phyloP scores from a whole-genome alignment of 2,329 filamentous ascomycete species.

The Camptophora hylomeconis region DNA sequence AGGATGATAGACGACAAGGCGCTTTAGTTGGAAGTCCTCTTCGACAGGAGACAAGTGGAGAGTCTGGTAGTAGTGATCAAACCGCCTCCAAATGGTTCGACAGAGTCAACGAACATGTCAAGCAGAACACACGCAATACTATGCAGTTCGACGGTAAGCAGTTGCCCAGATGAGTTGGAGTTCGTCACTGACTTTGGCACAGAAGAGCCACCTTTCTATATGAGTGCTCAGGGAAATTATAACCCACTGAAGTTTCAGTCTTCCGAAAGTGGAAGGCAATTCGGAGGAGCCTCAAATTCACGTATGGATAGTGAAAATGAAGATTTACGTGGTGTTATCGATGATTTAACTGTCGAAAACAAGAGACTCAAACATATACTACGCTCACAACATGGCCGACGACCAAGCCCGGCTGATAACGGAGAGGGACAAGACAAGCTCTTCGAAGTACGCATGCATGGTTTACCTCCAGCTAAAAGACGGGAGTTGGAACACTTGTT shows the following conservation, averaged over 20 bases:
- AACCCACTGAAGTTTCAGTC: slow-evolving; percentile 8
- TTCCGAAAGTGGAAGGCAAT: slow-evolving; percentile 15
- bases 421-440: slow-evolving; percentile 62
- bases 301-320: slow-evolving; percentile 47
- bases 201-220: slow-evolving; percentile 27
- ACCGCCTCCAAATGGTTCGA: slow-evolving; percentile 16
- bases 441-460: slow-evolving; percentile 72
- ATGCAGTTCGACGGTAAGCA: slow-evolving; percentile 3
- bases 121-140: slow-evolving; percentile 1
- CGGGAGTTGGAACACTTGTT: slow-evolving; percentile 62
- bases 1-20: background rate
- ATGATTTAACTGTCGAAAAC: slow-evolving; percentile 76
- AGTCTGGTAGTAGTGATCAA: slow-evolving; percentile 10
- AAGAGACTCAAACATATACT: slow-evolving; percentile 63
- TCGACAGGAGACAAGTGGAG: background rate
- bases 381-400: slow-evolving; percentile 44
- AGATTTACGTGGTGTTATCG: slow-evolving; percentile 71
- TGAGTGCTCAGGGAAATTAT: slow-evolving; percentile 15
- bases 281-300: slow-evolving; percentile 17
- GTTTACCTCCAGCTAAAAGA: slow-evolving; percentile 58
- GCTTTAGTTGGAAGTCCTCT: background rate
- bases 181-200: slow-evolving; percentile 3
- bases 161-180: background rate
- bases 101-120: slow-evolving; percentile 12
- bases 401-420: slow-evolving; percentile 39